Base-by-base conservation (phyloP, 2,329 filamentous ascomycete species). In the Neofusicoccum kwambonambiense region DNA sequence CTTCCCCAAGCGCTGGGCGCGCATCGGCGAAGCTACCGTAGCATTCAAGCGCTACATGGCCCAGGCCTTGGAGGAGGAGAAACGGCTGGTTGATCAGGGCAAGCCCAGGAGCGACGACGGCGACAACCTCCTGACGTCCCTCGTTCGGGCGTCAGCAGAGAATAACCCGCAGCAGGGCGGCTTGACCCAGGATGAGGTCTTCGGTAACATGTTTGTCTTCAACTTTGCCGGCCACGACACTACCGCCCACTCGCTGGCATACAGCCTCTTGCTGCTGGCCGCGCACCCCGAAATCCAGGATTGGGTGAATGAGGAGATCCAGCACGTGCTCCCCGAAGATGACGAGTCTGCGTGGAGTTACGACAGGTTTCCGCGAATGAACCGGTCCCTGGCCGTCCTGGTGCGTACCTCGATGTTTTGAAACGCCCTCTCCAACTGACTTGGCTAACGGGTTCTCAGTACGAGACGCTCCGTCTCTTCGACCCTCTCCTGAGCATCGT, bases 171-270 rank as follows among this genome's bases (percentile, higher is more conserved):
- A 49, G 19, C 45, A 22, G 9, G 19, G 9, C 7, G 37, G 37
- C 37, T 19, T 69, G 6, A 56, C 65, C 3, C 34, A 27, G 12
- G 73, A 72, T 44, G 82, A 85, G 65, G 79, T 85, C 3, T 80
- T 80, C 44, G 81, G 82, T 13, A 84, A 84, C 56, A 72, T 83
- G 50, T 83, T 82, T 61, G 73, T 80, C 1, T 77, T 83, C 67
- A 83, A 81, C 57, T 75, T 84, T 58, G 83, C 83, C 0, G 83
- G 83, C 0, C 81, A 84, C 65, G 83, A 85, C 65, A 84, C 82
- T 0, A 82, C 81, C 0, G 80, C 82, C 0, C 78, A 81, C 39
- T 79, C 78, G 0, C 68, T 84, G 7, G 76, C 77, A 0, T 83
- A 78, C 61, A 72, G 76, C 1, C 69, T 82, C 1, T 69, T 78